Evolutionary conservation across 2,329 filamentous ascomycete genomes (phyloP).

Genomic region (Botrytis medusae): DNA sequence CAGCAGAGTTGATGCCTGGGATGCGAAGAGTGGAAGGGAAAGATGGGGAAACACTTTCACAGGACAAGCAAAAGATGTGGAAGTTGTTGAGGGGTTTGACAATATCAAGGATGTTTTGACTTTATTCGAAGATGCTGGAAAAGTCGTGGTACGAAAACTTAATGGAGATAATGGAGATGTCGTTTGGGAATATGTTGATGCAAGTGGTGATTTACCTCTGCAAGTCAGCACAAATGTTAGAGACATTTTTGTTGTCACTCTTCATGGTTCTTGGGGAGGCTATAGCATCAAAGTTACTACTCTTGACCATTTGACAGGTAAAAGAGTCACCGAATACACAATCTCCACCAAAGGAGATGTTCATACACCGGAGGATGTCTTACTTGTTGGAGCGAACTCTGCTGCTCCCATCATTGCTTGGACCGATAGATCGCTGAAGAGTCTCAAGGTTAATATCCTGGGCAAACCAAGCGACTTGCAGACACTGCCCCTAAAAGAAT

Average conservation of each 20-base stretch:
- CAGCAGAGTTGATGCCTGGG: constrained; percentile 73
- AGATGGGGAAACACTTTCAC: constrained; percentile 68
- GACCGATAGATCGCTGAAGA: constrained; percentile 62
- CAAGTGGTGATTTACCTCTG: constrained; percentile 68
- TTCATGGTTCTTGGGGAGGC: constrained; percentile 68
- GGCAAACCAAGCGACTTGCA: constrained; percentile 55
- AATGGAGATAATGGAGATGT: constrained; percentile 70
- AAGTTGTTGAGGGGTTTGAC: constrained; percentile 64
- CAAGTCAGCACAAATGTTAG: constrained; percentile 70
- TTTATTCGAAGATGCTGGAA: constrained; percentile 58
- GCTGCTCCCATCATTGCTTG: constrained; percentile 74
- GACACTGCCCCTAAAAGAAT: constrained; percentile 52
- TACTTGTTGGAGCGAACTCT: constrained; percentile 75
- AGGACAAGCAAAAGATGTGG: constrained; percentile 65
- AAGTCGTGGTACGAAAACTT: constrained; percentile 65
- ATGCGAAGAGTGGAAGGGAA: constrained; percentile 75
- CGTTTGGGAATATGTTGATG: constrained; percentile 76
- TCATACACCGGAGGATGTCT: constrained; percentile 60
- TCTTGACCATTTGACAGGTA: constrained; percentile 71
- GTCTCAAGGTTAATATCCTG: constrained; percentile 70
- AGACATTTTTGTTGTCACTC: constrained; percentile 73
- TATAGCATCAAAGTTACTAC: constrained; percentile 75
- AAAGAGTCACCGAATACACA: constrained; percentile 67
- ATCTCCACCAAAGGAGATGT: constrained; percentile 76
- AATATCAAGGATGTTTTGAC: constrained; percentile 69